phyloP scores from a whole-genome alignment of 345 rosid genomes.

The Eucalyptus sp. region DNA sequence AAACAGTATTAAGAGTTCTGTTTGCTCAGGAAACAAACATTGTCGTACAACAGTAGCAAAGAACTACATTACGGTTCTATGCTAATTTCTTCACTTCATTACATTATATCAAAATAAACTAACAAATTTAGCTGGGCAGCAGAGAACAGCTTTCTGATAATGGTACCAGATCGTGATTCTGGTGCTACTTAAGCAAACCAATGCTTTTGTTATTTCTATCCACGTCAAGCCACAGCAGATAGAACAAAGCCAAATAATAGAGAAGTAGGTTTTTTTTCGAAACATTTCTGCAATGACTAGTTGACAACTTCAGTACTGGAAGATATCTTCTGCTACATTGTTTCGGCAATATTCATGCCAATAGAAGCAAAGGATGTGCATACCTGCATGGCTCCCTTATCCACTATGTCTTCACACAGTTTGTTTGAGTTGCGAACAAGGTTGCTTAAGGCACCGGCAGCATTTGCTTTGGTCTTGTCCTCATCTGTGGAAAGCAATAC shows the following conservation, averaged over 20 bases:
- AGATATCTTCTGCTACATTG: background rate
- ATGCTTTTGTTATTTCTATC: background rate
- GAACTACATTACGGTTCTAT: background rate
- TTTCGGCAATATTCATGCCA: background rate
- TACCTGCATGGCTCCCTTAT: slow-evolving; percentile 95
- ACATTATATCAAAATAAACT: background rate
- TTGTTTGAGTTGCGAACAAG: slow-evolving; percentile 91
- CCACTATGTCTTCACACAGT: slow-evolving; percentile 84
- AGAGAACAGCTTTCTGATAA: background rate
- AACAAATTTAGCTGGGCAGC: background rate
- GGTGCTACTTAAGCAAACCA: background rate
- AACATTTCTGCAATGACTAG: background rate
- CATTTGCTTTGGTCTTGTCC: slow-evolving; percentile 96
- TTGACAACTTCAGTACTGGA: background rate
- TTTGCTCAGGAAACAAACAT: background rate
- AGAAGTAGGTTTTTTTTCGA: background rate
- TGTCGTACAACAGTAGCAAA: background rate
- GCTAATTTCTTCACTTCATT: background rate
- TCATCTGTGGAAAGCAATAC: slow-evolving; percentile 70
- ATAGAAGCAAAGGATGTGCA: background rate
- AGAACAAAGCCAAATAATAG: background rate
- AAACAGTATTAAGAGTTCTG: background rate
- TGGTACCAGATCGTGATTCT: background rate
- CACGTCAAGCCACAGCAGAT: background rate
- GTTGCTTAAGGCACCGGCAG: slow-evolving; percentile 95